A percentile compares a stretch with the other conserved stretches of the same genome.
phyloP scores from a whole-genome alignment of 495 filamentous ascomycete genomes.

The Sporormia fimetaria region DNA sequence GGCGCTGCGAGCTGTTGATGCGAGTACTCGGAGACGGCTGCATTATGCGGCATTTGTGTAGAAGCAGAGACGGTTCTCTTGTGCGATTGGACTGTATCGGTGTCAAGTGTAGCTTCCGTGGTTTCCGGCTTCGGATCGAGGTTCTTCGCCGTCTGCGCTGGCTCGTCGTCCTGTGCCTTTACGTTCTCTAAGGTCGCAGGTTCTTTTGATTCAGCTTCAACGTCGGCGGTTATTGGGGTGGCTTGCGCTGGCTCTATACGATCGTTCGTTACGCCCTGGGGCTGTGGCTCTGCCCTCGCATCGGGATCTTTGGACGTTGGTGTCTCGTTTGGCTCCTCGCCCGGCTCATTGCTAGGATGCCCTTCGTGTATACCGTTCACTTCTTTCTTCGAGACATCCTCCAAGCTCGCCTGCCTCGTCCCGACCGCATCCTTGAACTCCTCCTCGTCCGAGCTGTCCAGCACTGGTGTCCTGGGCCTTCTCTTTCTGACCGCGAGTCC shows the following conservation, averaged over 20 bases:
- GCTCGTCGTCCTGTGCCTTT: background rate
- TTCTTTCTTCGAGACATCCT: constrained; percentile 3
- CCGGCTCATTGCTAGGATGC: background rate
- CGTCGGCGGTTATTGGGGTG: background rate
- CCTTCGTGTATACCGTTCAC: background rate
- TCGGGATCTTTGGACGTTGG: too few species aligned
- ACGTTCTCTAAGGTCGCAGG: background rate
- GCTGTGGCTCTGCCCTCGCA: too few species aligned
- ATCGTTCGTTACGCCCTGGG: too few species aligned
- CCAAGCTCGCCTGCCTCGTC: constrained; percentile 4
- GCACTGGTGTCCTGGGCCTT: constrained; percentile 6
- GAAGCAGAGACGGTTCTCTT: constrained; percentile 1
- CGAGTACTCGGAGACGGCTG: constrained; percentile 69
- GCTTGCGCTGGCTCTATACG: background rate
- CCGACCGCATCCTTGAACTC: constrained; percentile 10
- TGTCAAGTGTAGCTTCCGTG: background rate
- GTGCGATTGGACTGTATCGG: constrained; percentile 1
- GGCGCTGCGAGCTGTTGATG: constrained; percentile 63
- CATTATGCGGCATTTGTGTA: constrained; percentile 7
- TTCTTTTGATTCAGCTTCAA: background rate
- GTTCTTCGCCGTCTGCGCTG: too few species aligned
- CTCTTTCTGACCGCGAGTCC: constrained; percentile 28
- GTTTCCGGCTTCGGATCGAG: background rate
- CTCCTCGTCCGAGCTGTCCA: constrained; percentile 17
- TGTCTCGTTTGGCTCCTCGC: too few species aligned